phyloP scores from a whole-genome alignment of 1,139 yeast species.

The Zygotorulaspora mrakii region DNA sequence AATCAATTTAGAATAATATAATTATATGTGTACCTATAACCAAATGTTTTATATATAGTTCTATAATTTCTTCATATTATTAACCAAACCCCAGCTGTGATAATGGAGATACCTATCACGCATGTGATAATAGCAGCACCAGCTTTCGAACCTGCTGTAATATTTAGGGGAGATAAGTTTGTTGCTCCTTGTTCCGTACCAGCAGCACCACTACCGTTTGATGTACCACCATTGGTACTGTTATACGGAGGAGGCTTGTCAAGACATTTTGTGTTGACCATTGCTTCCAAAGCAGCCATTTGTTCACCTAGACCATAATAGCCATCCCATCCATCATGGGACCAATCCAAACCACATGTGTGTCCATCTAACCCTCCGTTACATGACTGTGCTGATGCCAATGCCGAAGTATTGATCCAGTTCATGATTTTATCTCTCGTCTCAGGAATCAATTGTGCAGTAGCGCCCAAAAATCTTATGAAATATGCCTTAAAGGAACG shows the following conservation, averaged over 20 bases:
- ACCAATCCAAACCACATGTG: constrained; percentile 88
- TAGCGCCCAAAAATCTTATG: constrained; percentile 68
- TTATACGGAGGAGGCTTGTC: constrained; percentile 58
- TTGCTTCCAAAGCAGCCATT: constrained; percentile 77
- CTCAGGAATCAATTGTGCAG: constrained; percentile 68
- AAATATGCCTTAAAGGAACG: constrained; percentile 83
- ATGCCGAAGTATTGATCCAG: constrained; percentile 59
- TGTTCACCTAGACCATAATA: constrained; percentile 90
- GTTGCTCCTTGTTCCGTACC: constrained; percentile 45
- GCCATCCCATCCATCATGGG: constrained; percentile 68
- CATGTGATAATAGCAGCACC: constrained; percentile 90
- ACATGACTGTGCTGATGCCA: constrained; percentile 79
- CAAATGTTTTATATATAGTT: constrained; percentile 11
- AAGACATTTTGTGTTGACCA: constrained; percentile 58
- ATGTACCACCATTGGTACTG: constrained; percentile 56
- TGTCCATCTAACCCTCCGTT: constrained; percentile 84
- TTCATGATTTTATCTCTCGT: constrained; percentile 50
- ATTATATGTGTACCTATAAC: not conserved
- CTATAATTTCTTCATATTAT: constrained; percentile 30
- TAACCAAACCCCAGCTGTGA: constrained; percentile 73
- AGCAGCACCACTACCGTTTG: constrained; percentile 56
- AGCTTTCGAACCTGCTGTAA: constrained; percentile 65
- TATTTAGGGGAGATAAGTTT: constrained; percentile 45
- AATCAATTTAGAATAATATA: not conserved
- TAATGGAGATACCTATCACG: constrained; percentile 58